These are phyloP conservation scores for Dryas integrifolia DNA, from an alignment of 331 rosid species.

Conservation along the genomic window DNA sequence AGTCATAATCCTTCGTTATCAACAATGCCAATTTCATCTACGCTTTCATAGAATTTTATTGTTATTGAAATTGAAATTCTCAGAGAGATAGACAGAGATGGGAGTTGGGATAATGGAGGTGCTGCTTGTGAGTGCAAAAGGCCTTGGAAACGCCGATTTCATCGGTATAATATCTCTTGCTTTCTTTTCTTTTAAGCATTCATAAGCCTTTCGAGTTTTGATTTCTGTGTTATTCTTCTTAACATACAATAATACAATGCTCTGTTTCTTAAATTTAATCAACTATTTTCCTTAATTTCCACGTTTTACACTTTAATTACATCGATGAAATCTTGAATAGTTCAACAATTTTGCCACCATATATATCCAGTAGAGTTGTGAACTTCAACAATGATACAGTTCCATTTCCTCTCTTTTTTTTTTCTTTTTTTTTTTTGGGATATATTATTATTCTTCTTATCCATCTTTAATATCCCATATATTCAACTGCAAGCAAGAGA, in stretches of 20 bases:
- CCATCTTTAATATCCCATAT: too few species aligned
- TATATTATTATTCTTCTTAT: too few species aligned
- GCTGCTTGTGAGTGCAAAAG: constrained; percentile 58
- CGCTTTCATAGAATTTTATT: neutral
- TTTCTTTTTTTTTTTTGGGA: neutral
- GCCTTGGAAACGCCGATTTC: constrained; percentile 55
- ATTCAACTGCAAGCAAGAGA: too few species aligned
- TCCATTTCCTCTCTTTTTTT: neutral
- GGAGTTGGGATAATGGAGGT: constrained; percentile 81
- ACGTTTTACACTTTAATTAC: too few species aligned
- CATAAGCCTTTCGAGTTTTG: neutral
- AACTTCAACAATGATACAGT: neutral
- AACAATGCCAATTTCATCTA: neutral
- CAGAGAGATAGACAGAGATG: constrained; percentile 37
- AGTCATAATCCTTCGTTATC: constrained; percentile 8
- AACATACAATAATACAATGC: neutral
- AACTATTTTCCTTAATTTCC: neutral
- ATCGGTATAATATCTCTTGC: constrained; percentile 43
- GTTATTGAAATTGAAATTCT: neutral
- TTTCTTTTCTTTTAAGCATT: neutral
- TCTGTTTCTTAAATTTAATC: neutral
- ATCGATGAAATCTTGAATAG: neutral
- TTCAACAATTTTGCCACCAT: neutral
- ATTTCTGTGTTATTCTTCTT: neutral
- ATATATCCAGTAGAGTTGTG: neutral